Base-by-base conservation (phyloP, 345 rosid genomes). In the Arabidopsis suecica region DNA sequence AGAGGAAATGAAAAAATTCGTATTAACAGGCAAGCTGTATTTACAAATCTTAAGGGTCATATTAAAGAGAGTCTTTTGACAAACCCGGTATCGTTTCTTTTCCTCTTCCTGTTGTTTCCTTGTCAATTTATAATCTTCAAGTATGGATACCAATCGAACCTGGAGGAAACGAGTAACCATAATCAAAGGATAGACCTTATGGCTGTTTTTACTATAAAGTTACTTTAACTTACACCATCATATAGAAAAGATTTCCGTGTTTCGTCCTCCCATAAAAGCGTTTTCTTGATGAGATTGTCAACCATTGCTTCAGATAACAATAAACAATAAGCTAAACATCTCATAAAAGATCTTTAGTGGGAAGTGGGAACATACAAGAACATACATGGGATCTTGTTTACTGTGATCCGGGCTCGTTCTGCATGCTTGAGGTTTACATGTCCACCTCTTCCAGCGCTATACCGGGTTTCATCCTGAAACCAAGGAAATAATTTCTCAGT, bases 371-470 rank as follows among this genome's bases (percentile, higher is more conserved):
- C 41, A 38, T 45, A 33, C 12, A 7, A 47, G 38, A 42, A 66
- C 78, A 61, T 86, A 94, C 98, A 95, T 22, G 97, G 93, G 74
- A 94, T 90, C 82, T 92, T 95, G 86, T 70, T 83, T 49, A 92
- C 84, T 54, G 93, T 86, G 51, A 92, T 50, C 61, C 99, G 85
- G 72, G 97, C 99, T 68, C 83, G 79, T 73, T 92, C 99, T 9
- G 99, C 97, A 18, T 91, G 96, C 79, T 95, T 95, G 57, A 92
- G 93, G 77, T 89, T 88, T 62, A 95, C 78, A 74, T 95, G 97
- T 48, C 89, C 93, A 57, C 97, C 97, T 85, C 97, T 89, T 61
- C 97, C 99, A 34, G 97, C 91, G 70, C 53, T 83, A 79, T 95
- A 92, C 18, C 95, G 82, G 69, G 87, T 95, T 36, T 84, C 83